Base-by-base conservation (phyloP, 495 filamentous ascomycete genomes). In the Tuber borchii region DNA sequence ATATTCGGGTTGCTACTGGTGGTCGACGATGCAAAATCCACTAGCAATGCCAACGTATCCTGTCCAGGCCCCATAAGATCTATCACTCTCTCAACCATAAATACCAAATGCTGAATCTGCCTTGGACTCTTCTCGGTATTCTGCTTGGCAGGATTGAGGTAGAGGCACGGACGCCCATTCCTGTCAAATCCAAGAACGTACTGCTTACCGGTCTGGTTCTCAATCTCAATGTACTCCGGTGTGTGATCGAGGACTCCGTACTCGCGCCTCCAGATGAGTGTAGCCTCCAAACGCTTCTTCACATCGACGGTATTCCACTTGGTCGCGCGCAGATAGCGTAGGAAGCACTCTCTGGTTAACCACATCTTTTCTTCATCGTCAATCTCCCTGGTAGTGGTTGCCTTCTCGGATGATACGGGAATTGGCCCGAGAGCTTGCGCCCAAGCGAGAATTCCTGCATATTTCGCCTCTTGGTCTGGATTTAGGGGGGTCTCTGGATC, bases 121-220 rank as follows among this genome's bases (percentile, higher is more conserved):
- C 93, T 89, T n/a, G 93, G 91, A 75, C 90, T 91, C 84, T 89
- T 89, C 79, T 94, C 88, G 4, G 95, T 99, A 84, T 99, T 99
- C 84, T 99, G 95, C 70, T 91, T 90, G 39, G 90, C 91, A 8
- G 95, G 95, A 76, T 91, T 90, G 44, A 98, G 87, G 84, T 97
- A 97, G 56, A 95, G 89, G 85, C 95, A 97, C 1, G 93, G 92
- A 65, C 95, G 88, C 43, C 87, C 90, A 70, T 92, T 86, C 78
- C 91, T 92, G 85, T 99, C 95, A 83, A 90, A 99, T 31, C 95
- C 95, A 39, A 95, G 82, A 39, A 95, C 86, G 72, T 97, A 87
- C 83, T 97, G 95, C 85, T 99, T 99, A 22, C 95, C 95, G 5
- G 95, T 99, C 85, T 93, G 93, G 84, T 97, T 96, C 85, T 99